phyloP scores from a whole-genome alignment of 2,329 filamentous ascomycete genomes.

The Diaporthe capsici region DNA sequence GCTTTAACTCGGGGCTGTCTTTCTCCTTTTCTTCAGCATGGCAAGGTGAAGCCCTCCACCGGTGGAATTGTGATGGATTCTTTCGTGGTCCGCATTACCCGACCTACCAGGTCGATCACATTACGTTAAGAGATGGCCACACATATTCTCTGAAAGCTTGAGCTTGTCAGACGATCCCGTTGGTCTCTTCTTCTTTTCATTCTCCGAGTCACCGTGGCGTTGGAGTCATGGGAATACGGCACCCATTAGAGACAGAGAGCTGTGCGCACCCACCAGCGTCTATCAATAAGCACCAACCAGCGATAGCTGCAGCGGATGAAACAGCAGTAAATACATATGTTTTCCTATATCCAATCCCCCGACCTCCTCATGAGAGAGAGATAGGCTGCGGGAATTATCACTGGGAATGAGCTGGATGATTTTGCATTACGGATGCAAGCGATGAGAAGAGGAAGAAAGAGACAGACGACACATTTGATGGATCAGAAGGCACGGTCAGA shows the following conservation, averaged over 20 bases:
- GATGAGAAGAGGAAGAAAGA: not conserved
- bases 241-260: not conserved
- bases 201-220: not conserved
- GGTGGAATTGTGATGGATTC: not conserved
- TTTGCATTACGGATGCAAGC: not conserved
- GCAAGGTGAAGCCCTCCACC: not conserved
- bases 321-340: slow-evolving; percentile 11
- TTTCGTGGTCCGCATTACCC: not conserved
- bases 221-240: not conserved
- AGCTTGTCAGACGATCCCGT: not conserved
- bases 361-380: not conserved
- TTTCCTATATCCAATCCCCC: not conserved
- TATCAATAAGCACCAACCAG: not conserved
- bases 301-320: not conserved
- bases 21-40: not conserved
- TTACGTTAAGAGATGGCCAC: too few relatives aligned
- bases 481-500: not conserved
- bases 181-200: not conserved
- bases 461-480: not conserved
- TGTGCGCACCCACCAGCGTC: not conserved
- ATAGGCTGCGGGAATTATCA: not conserved
- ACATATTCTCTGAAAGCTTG: not conserved
- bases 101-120: not conserved
- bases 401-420: slow-evolving; percentile 2
- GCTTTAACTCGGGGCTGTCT: not conserved